Evolutionary conservation across 2,329 filamentous ascomycete species (phyloP).

Genomic region (Aspergillus awamori): DNA sequence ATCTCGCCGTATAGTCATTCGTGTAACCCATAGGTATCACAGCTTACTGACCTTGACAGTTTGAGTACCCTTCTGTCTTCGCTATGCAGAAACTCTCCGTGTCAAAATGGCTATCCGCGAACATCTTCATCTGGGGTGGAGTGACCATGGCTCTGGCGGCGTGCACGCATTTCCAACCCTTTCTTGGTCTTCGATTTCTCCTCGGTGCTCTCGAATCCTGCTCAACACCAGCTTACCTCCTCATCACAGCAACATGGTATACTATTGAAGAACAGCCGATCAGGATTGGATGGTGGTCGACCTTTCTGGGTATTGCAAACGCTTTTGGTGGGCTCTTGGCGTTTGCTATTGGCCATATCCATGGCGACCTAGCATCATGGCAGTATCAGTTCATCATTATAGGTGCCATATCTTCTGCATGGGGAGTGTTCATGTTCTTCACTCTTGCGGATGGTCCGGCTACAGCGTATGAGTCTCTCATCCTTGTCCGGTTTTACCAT

Average conservation of each 20-base stretch:
- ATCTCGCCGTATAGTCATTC: neutral
- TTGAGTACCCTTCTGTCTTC: neutral
- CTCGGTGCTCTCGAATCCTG: neutral
- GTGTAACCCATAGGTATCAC: no score
- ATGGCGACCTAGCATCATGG: slow-evolving; percentile 16
- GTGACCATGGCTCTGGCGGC: neutral
- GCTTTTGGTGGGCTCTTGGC: slow-evolving; percentile 15
- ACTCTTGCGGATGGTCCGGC: slow-evolving; percentile 21
- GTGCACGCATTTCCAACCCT: neutral
- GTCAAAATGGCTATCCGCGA: neutral
- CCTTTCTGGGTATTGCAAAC: neutral
- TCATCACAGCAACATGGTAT: slow-evolving; percentile 34
- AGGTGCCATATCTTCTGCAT: slow-evolving; percentile 18
- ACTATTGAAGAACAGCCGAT: slow-evolving; percentile 26
- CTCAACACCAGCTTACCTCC: slow-evolving; percentile 1
- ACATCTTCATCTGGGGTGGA: neutral
- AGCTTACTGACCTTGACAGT: neutral
- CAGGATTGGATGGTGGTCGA: neutral
- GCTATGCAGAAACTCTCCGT: neutral
- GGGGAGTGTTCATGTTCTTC: slow-evolving; percentile 19
- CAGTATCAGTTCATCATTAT: slow-evolving; percentile 27
- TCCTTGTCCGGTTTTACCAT: neutral
- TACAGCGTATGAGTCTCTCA: slow-evolving; percentile 19
- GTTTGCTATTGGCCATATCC: slow-evolving; percentile 25
- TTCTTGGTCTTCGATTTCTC: neutral